Evolutionary conservation across 2,329 filamentous ascomycete genomes (phyloP).

Genomic region (Aspergillus latus): DNA sequence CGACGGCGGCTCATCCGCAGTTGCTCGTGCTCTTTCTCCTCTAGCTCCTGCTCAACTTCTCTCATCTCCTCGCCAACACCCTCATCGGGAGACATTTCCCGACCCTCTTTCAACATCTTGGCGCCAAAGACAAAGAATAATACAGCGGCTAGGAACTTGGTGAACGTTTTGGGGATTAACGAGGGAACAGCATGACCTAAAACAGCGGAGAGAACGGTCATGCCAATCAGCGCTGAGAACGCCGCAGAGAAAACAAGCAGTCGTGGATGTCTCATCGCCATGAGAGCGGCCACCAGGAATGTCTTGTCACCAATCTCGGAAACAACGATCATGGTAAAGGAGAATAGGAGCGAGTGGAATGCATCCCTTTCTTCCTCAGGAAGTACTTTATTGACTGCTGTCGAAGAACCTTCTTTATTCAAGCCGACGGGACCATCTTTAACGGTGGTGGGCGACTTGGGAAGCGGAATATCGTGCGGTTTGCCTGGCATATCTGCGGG

Average conservation of each 20-base stretch:
- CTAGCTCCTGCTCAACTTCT: constrained; percentile 90
- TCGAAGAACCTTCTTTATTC: constrained; percentile 34
- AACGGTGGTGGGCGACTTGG: constrained; percentile 56
- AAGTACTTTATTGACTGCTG: constrained; percentile 34
- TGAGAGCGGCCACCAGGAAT: constrained; percentile 92
- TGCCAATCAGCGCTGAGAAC: constrained; percentile 84
- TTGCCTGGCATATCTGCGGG: constrained; percentile 77
- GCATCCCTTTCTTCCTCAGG: constrained; percentile 56
- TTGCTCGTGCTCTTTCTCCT: constrained; percentile 83
- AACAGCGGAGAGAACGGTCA: constrained; percentile 92
- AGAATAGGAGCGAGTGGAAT: constrained; percentile 84
- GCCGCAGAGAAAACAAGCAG: constrained; percentile 92
- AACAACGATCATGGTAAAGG: constrained; percentile 94
- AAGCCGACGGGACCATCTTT: constrained; percentile 37
- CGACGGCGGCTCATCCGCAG: constrained; percentile 65
- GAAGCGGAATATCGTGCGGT: constrained; percentile 69
- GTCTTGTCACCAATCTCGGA: constrained; percentile 99
- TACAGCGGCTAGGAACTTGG: constrained; percentile 78
- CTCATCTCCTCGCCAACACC: constrained; percentile 97
- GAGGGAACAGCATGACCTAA: constrained; percentile 90
- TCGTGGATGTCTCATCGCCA: constrained; percentile 98
- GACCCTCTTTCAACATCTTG: constrained; percentile 79
- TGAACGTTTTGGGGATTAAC: constrained; percentile 85
- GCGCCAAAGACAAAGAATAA: constrained; percentile 89
- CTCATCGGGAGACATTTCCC: constrained; percentile 84